Percentiles rank a stretch among this genome's conserved stretches.
Conservation (phyloP, 2,329 filamentous ascomycete species). For the Lachnellula willkommii region DNA sequence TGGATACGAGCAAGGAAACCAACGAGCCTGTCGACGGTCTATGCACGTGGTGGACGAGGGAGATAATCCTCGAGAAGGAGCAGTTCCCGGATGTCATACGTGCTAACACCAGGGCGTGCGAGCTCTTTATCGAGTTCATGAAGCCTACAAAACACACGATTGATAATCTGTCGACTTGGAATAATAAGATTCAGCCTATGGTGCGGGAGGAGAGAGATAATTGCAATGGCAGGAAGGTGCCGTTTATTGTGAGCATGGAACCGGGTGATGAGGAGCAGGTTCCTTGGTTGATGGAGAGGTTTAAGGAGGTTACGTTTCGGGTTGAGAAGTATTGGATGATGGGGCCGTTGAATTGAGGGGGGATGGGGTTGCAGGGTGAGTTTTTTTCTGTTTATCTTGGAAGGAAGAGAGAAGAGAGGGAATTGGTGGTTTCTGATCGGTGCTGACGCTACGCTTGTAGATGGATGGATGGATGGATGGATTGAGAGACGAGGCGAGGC, state of each 20-base stretch:
- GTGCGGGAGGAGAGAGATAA: background rate
- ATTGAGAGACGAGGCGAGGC: too few species aligned
- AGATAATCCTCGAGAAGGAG: background rate
- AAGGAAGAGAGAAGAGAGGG: too few species aligned
- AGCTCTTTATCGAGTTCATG: background rate
- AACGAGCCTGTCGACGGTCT: too few species aligned
- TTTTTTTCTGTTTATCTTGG: too few species aligned
- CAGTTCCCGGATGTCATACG: background rate
- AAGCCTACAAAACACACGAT: background rate
- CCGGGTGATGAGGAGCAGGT: background rate
- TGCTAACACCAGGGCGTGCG: background rate
- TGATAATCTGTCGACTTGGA: background rate
- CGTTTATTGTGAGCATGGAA: background rate
- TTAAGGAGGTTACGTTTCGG: background rate
- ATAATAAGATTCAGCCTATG: fast-evolving
- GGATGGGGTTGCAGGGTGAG: background rate
- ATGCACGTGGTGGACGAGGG: background rate
- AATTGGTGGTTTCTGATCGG: too few species aligned
- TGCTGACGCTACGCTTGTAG: too few species aligned
- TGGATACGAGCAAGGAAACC: background rate
- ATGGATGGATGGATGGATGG: too few species aligned
- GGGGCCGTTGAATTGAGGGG: background rate
- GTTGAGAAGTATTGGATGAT: background rate
- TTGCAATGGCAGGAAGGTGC: background rate
- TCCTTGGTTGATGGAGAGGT: background rate